Base-by-base conservation (phyloP, 1,284 basidiomycete genomes). In the Melampsora americana region DNA sequence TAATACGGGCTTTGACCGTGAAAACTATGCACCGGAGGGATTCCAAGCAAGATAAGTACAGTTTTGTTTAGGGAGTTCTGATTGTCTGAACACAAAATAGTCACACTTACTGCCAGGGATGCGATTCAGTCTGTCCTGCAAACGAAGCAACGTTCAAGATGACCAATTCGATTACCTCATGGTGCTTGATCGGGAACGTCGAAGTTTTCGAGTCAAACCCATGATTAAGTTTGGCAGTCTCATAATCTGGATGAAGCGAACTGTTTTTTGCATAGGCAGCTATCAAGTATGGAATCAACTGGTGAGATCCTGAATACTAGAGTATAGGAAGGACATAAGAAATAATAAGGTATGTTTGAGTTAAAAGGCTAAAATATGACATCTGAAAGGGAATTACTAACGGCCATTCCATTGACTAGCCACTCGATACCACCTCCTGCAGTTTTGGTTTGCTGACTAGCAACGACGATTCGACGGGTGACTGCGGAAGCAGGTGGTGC, bases 381-480 rank as follows among this genome's bases (percentile, higher is more conserved):
- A 62, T 30, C 60, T 35, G 28, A 4, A 20, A 18, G n/a, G 32
- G 60, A 30, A 35, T 16, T 6, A 35, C 73, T 76, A 23, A 76
- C 73, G 18, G 44, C 50, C 20, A 26, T 30, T 53, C 66, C 66
- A 60, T 76, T 76, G 2, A 76, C 73, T 50, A 76, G 66, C 73
- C 73, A 76, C 28, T 69, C 56, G 2, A 76, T 66, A 14, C 48
- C 26, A n/a, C 73, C 73, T 44, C 60, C 59, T 20, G 39, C 2
- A 32, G 26, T 20, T 60, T 64, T 68, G 32, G 18, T 68, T 28
- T 76, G 73, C 35, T 76, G 73, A 39, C 66, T 42, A n/a, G 39
- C 56, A 44, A 76, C 44, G 26, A 76, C 28, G 9, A 76, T 67
- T 61, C 73, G 39, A 11, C 73, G 73, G n/a, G 28, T 62, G 44